These are phyloP conservation scores for Dictyostelium brefeldianum DNA, from an alignment of 78 protist genomes.

Conservation along the genomic window DNA sequence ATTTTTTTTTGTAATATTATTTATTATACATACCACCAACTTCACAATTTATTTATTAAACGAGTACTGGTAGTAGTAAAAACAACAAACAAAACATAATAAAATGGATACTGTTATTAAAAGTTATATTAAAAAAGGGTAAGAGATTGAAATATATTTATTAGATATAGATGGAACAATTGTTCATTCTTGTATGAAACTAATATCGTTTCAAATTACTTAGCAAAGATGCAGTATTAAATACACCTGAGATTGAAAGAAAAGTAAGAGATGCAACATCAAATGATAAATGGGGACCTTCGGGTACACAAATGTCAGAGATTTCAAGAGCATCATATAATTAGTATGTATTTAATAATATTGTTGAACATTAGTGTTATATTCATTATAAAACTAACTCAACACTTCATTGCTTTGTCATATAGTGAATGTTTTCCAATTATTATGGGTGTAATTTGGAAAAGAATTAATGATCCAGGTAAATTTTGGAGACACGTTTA, in stretches of 20 bases:
- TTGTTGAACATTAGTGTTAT: background rate
- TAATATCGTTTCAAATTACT: background rate
- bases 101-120: conserved; percentile 43
- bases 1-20: too few relatives aligned
- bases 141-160: background rate
- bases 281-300: conserved; percentile 89
- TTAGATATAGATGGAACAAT: too few relatives aligned
- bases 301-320: conserved; percentile 87
- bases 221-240: conserved; percentile 80
- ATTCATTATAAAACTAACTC: background rate
- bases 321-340: conserved; percentile 83
- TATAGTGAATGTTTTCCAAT: conserved; percentile 80
- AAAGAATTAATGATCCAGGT: conserved; percentile 82
- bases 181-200: too few relatives aligned
- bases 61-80: background rate
- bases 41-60: too few relatives aligned
- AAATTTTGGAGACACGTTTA: conserved; percentile 87
- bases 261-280: conserved; percentile 87
- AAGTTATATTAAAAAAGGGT: conserved; percentile 80
- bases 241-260: conserved; percentile 83
- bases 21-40: too few relatives aligned
- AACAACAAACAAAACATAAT: background rate
- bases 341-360: conserved; percentile 22
- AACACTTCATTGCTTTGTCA: background rate
- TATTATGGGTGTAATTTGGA: conserved; percentile 86